Percentiles rank a stretch among this genome's conserved stretches.
phyloP scores from a whole-genome alignment of 2,329 filamentous ascomycete genomes.

The Calonectria leucothoes region DNA sequence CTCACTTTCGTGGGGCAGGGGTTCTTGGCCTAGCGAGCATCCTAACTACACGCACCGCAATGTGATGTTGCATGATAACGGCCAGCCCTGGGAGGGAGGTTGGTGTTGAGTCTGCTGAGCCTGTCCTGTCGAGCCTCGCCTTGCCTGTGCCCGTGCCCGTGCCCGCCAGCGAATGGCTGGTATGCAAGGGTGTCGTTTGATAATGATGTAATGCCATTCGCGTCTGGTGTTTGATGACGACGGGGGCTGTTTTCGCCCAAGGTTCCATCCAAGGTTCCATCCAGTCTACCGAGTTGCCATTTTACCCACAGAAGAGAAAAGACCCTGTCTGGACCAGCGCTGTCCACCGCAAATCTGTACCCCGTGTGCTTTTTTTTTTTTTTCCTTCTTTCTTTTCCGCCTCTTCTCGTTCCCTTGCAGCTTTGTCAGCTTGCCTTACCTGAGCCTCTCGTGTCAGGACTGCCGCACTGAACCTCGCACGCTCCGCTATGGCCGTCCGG shows the following conservation, averaged over 20 bases:
- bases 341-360: not conserved
- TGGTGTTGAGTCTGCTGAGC: not conserved
- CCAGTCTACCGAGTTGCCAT: not conserved
- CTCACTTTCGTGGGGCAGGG: not conserved
- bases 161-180: not conserved
- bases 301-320: not conserved
- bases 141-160: not conserved
- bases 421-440: not conserved
- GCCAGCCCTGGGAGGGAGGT: not conserved
- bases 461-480: conserved; percentile 2
- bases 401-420: not conserved
- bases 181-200: not conserved
- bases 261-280: conserved; percentile 12
- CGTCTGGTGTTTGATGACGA: not conserved
- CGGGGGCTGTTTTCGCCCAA: conserved; percentile 6
- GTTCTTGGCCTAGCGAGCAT: not conserved
- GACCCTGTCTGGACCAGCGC: not conserved
- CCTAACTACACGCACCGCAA: not conserved
- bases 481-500: not conserved
- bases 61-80: not conserved
- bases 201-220: conserved; percentile 13
- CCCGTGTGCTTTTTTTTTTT: not conserved
- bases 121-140: not conserved
- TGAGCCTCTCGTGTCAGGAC: conserved; percentile 22
- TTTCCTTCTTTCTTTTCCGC: not conserved